Percentiles rank a stretch among this genome's conserved stretches.
Evolutionary conservation across 768 basidiomycete species (phyloP).

Genomic region (Mycena belliarum): DNA sequence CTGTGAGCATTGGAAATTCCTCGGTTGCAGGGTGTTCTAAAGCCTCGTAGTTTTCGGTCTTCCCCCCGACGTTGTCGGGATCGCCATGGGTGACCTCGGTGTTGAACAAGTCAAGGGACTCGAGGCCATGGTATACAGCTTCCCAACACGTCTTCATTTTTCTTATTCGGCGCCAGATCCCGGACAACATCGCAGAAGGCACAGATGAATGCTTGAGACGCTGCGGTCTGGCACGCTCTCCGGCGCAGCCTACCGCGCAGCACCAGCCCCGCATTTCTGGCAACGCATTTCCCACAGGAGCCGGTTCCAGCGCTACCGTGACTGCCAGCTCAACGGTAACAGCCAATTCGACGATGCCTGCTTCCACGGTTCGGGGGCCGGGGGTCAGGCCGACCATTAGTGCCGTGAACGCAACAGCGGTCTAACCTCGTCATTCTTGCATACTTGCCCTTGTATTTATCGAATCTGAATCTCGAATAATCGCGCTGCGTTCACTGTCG

Average conservation of each 20-base stretch:
- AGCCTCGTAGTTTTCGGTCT: constrained; percentile 19
- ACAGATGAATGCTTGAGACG: constrained; percentile 16
- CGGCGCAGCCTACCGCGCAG: constrained; percentile 14
- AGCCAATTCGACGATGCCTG: not conserved
- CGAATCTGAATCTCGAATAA: too few relatives aligned
- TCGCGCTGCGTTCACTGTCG: too few relatives aligned
- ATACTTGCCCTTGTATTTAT: not conserved
- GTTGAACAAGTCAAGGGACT: constrained; percentile 14
- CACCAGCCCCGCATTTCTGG: constrained; percentile 16
- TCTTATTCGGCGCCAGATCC: constrained; percentile 1
- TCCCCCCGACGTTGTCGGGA: constrained; percentile 17
- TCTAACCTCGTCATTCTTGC: too few relatives aligned
- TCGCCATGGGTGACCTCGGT: constrained; percentile 10
- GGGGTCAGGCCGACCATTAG: not conserved
- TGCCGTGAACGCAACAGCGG: not conserved
- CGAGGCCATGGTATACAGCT: constrained; percentile 5
- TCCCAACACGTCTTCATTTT: not conserved
- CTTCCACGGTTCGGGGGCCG: not conserved
- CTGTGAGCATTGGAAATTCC: constrained; percentile 9
- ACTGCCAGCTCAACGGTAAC: not conserved
- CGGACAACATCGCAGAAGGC: constrained; percentile 20
- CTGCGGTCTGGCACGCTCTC: constrained; percentile 19
- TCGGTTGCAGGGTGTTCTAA: not conserved
- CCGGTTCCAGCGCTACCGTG: not conserved
- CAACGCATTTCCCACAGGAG: constrained; percentile 15